Percentiles rank a stretch among this genome's conserved stretches.
These are phyloP conservation scores for Millerozyma miso DNA, from an alignment of 805 yeast genomes.

Conservation along the genomic window DNA sequence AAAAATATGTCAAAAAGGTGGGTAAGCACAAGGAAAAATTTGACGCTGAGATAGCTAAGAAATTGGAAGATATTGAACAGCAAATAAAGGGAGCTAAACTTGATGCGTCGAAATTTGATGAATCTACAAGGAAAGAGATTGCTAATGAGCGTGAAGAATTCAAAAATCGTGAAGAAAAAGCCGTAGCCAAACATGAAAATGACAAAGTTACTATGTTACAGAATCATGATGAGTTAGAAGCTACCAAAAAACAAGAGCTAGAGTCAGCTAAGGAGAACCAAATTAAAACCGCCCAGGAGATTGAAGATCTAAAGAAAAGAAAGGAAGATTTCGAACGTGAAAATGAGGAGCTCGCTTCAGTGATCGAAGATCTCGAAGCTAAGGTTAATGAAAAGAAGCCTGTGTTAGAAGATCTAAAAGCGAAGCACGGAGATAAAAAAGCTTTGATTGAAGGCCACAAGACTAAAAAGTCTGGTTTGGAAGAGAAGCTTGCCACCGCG, in stretches of 20 bases:
- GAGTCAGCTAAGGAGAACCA: conserved; percentile 39
- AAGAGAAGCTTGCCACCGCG: conserved; percentile 31
- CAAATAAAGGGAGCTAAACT: conserved; percentile 24
- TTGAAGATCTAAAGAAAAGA: conserved; percentile 42
- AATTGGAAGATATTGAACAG: conserved; percentile 20
- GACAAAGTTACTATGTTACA: conserved; percentile 40
- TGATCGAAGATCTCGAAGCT: conserved; percentile 41
- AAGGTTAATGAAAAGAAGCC: conserved; percentile 37
- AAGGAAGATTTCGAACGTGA: conserved; percentile 37
- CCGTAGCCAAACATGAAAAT: conserved; percentile 42
- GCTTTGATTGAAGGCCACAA: conserved; percentile 23
- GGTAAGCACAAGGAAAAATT: conserved; percentile 35
- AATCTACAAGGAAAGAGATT: conserved; percentile 39
- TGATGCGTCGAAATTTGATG: conserved; percentile 35
- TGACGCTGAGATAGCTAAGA: conserved; percentile 37
- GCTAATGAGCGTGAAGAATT: conserved; percentile 42
- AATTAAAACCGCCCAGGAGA: conserved; percentile 38
- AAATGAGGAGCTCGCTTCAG: conserved; percentile 33
- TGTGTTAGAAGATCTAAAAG: conserved; percentile 29
- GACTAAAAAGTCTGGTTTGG: conserved; percentile 39
- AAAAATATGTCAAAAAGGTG: conserved; percentile 33
- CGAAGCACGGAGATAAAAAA: conserved; percentile 26
- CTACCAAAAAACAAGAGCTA: conserved; percentile 41
- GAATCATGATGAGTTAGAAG: conserved; percentile 43
- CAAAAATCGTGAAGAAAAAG: conserved; percentile 42